Base-by-base conservation (phyloP, 1,284 basidiomycete genomes). In the Trichosporon faecale region DNA sequence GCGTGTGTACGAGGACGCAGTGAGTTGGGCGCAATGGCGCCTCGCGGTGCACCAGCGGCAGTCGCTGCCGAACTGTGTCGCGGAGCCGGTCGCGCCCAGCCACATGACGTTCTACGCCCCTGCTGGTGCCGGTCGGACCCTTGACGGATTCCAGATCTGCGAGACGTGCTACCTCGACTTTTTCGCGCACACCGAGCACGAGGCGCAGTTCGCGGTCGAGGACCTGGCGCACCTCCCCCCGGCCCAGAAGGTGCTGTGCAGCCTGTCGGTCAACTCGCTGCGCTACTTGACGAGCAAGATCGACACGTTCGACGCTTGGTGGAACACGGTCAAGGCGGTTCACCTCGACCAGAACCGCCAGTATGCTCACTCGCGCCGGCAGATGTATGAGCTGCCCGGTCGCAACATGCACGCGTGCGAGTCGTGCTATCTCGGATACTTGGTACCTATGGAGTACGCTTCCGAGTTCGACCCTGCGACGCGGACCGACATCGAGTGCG, bases 61-160 rank as follows among this genome's bases (percentile, higher is more conserved):
- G 29, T 31, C 57, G 29, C 27, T 31, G 29, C 57, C 57, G 18
- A 61, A 33, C 31, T 61, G 57, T 33, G 57, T 61, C 27, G 29
- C 57, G 3, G 27, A 29, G 31, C 27, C 57, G 1, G 18, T 61
- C 3, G 27, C 57, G 27, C 57, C 57, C 21, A 61, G 57, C 57
- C 57, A 61, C 57, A 61, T 61, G 57, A 33, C 57, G 57, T 61
- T 61, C 29, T 61, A 61, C 18, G 8, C 29, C 2, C 29, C 14
- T 9, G 18, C 25, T 5, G 25, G 25, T 3, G 21, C 29, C 23
- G 21, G 49, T 18, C 49, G 49, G 21, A 25, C 49, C 21, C 18
- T 61, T 14, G 57, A 61, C 29, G 57, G 57, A 3, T 61, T 61
- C 57, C 57, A 61, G 57, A 14, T 61, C 29, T 61, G 57, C 57